phyloP scores from a whole-genome alignment of 768 basidiomycete species.

The Tricholoma matsutake region DNA sequence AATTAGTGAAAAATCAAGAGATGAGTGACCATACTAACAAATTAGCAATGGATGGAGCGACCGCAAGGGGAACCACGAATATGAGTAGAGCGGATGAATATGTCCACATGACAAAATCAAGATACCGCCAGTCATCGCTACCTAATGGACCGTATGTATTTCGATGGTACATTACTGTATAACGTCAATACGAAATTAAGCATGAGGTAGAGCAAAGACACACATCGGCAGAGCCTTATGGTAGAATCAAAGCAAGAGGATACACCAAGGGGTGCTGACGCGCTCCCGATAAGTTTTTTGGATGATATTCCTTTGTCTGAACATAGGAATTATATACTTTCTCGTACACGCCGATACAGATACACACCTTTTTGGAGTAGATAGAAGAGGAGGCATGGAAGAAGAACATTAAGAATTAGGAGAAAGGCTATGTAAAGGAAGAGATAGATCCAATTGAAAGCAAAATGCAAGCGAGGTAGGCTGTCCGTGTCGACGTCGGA shows the following conservation, averaged over 20 bases:
- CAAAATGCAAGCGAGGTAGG: conserved; percentile 1
- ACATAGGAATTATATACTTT: neutral
- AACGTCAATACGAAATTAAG: neutral
- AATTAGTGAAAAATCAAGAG: neutral
- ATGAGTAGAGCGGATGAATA: conserved; percentile 26
- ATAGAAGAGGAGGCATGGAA: conserved; percentile 28
- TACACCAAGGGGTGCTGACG: conserved; percentile 27
- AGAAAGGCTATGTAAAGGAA: conserved; percentile 22
- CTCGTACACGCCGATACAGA: neutral
- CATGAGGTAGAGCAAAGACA: neutral
- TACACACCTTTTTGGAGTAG: conserved; percentile 23
- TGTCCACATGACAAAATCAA: conserved; percentile 33
- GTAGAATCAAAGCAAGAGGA: conserved; percentile 32
- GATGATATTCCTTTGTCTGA: conserved; percentile 20
- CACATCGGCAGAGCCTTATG: conserved; percentile 27
- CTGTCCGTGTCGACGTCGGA: neutral
- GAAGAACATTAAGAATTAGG: conserved; percentile 25
- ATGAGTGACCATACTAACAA: conserved; percentile 15
- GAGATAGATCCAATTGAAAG: neutral
- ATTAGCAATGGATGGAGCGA: conserved; percentile 24
- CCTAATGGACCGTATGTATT: conserved; percentile 25
- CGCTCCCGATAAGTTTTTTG: conserved; percentile 25
- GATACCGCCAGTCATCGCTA: conserved; percentile 27
- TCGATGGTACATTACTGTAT: conserved; percentile 20
- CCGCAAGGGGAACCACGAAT: conserved; percentile 27